phyloP scores from a whole-genome alignment of 2,329 filamentous ascomycete genomes.

The Tolypocladium ophioglossoides region DNA sequence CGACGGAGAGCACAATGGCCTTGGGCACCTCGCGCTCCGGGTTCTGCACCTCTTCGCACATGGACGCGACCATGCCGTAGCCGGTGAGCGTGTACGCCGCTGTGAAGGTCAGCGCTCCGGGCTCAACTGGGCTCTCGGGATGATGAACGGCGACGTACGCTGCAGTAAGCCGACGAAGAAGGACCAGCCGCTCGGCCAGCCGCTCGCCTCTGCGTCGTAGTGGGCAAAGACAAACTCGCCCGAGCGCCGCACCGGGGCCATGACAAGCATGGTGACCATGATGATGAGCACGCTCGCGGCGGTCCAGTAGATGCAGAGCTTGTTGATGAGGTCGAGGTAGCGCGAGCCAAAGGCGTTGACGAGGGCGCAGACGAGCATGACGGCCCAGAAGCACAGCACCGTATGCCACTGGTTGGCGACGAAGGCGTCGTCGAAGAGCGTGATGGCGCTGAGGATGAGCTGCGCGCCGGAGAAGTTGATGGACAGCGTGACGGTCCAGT shows the following conservation, averaged over 20 bases:
- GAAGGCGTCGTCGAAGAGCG: slow-evolving; percentile 53
- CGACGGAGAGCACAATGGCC: slow-evolving; percentile 57
- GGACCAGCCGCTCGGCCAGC: slow-evolving; percentile 57
- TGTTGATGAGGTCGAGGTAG: slow-evolving; percentile 56
- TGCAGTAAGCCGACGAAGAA: slow-evolving; percentile 46
- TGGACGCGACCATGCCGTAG: slow-evolving; percentile 42
- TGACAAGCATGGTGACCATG: slow-evolving; percentile 56
- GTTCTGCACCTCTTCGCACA: slow-evolving; percentile 52
- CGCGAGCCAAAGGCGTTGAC: slow-evolving; percentile 55
- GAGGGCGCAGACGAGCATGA: slow-evolving; percentile 51
- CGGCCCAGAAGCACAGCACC: slow-evolving; percentile 62
- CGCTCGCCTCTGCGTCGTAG: slow-evolving; percentile 58
- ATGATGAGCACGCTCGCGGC: slow-evolving; percentile 59
- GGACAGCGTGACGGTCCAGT: slow-evolving; percentile 59
- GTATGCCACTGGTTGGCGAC: slow-evolving; percentile 56
- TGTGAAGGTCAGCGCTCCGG: slow-evolving; percentile 18
- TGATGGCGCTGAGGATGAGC: slow-evolving; percentile 57
- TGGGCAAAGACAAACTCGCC: slow-evolving; percentile 52
- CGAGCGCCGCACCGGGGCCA: slow-evolving; percentile 50
- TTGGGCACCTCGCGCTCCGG: slow-evolving; percentile 51
- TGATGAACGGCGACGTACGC: slow-evolving; percentile 15
- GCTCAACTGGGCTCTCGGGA: background rate
- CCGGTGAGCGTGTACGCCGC: slow-evolving; percentile 31
- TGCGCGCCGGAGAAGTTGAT: slow-evolving; percentile 63
- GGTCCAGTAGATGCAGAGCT: slow-evolving; percentile 64